Evolutionary conservation across 352 stramenopile species (phyloP).

Genomic region (Phytophthora ramorum): DNA sequence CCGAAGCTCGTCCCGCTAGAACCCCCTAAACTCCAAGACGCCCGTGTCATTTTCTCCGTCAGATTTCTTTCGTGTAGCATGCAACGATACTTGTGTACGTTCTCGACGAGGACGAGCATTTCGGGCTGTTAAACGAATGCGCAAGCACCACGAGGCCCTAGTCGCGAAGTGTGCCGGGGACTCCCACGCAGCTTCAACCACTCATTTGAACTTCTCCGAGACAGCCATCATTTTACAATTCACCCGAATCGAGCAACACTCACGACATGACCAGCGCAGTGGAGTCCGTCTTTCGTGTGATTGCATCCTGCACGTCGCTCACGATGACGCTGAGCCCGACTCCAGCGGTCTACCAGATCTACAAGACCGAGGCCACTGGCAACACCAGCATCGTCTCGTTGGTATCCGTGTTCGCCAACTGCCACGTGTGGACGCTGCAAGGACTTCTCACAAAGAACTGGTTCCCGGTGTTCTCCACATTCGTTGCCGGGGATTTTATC

Average conservation of each 20-base stretch:
- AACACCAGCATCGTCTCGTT: constrained; percentile 53
- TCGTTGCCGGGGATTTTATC: constrained; percentile 37
- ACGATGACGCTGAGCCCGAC: constrained; percentile 53
- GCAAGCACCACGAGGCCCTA: too few relatives aligned
- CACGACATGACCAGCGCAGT: constrained; percentile 28
- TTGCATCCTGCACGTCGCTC: constrained; percentile 47
- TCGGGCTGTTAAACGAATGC: too few relatives aligned
- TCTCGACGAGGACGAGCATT: too few relatives aligned
- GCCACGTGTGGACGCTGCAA: constrained; percentile 51
- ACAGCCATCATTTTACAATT: constrained; percentile 22
- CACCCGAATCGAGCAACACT: not conserved
- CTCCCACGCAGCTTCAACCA: too few relatives aligned
- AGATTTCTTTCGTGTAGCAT: too few relatives aligned
- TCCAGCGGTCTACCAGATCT: constrained; percentile 46
- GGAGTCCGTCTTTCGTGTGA: constrained; percentile 41
- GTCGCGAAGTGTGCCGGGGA: too few relatives aligned
- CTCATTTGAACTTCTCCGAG: too few relatives aligned
- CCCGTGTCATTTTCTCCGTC: too few relatives aligned
- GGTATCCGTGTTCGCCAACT: constrained; percentile 52
- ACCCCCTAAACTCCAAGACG: too few relatives aligned
- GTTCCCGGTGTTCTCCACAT: constrained; percentile 48
- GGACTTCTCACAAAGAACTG: constrained; percentile 50
- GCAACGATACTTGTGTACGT: too few relatives aligned
- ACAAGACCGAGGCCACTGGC: constrained; percentile 48
- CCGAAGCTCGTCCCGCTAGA: too few relatives aligned